Evolutionary conservation across 768 basidiomycete genomes (phyloP), one percentile per base, ranked within the genome.

Genomic region (Kwoniella dejecticola): DNA sequence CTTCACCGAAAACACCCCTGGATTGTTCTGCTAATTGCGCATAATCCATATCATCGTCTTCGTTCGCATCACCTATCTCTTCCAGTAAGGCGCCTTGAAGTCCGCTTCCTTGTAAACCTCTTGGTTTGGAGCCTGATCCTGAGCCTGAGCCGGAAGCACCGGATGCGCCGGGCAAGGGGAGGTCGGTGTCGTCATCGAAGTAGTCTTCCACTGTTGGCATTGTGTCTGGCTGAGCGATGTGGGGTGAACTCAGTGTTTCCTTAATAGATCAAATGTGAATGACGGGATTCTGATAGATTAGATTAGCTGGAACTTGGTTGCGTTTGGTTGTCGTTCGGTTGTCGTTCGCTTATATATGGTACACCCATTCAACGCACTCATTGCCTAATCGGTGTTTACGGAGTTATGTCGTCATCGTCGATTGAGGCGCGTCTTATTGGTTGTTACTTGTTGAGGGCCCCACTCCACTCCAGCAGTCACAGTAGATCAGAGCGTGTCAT

Each of bases 161-260:
- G 4, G 70, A 66, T 21, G 66, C 56, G 30, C 81, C 81, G 2
- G 91, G 91, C 21, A 94, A 82, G 0, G 91, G 89, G 15, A 94
- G 84, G 75, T 95, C 92, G 12, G 90, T 91, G 72, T 95, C 92
- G 81, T 96, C 93, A 84, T 95, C 91, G 72, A 94, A 95, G 85
- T 86, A 72, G 87, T 86, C 62, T 86, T 83, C 64, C 86, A 82
- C 64, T 85, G 86, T 73, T 5, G 74, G 74, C 75, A 71, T 86
- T 83, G 68, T 87, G 87, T 65, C 87, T 85, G 89, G 21, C 11
- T 47, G 90, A 90, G 60, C 61, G n/a, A n/a, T n/a, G n/a, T n/a
- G n/a, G n/a, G n/a, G n/a, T n/a, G n/a, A n/a, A n/a, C n/a, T n/a
- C n/a, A n/a, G n/a, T n/a, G n/a, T n/a, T n/a, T n/a, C n/a, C n/a